phyloP scores from a whole-genome alignment of 768 basidiomycete genomes.

The Tulasnella sp. region DNA sequence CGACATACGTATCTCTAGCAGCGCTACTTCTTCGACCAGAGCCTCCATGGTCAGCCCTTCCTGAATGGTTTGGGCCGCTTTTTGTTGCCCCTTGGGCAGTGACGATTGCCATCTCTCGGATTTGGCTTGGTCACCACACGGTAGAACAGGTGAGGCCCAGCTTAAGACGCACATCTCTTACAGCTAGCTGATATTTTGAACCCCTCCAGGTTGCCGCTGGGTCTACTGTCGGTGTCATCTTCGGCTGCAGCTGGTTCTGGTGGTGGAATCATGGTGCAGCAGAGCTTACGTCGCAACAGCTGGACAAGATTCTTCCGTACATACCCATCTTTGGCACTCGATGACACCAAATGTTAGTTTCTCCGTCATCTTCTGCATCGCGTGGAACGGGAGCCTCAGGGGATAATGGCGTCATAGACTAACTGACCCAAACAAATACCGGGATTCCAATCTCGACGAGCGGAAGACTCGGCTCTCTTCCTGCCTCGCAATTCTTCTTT shows the following conservation, averaged over 20 bases:
- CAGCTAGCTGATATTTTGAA: not conserved
- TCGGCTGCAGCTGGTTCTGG: not conserved
- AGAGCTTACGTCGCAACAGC: not conserved
- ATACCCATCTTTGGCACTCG: not conserved
- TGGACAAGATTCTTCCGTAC: not conserved
- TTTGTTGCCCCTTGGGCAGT: not conserved
- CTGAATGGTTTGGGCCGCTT: not conserved
- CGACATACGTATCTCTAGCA: slow-evolving; percentile 5
- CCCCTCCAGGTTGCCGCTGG: not conserved
- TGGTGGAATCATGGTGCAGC: slow-evolving; percentile 4
- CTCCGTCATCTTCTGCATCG: not conserved
- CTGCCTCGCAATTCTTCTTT: not conserved
- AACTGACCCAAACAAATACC: slow-evolving; percentile 4
- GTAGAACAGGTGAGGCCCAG: not conserved
- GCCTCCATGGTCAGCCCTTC: not conserved
- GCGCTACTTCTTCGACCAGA: not conserved
- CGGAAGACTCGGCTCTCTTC: not conserved
- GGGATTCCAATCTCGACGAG: slow-evolving; percentile 7
- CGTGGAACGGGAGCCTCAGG: not conserved
- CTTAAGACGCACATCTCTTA: not conserved
- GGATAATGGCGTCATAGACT: slow-evolving; percentile 3
- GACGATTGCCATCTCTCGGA: slow-evolving; percentile 2
- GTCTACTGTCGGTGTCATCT: not conserved
- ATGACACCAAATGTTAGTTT: not conserved
- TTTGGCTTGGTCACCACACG: slow-evolving; percentile 11